phyloP scores from a whole-genome alignment of 257 asterid species.

The Primulina tabacum region DNA sequence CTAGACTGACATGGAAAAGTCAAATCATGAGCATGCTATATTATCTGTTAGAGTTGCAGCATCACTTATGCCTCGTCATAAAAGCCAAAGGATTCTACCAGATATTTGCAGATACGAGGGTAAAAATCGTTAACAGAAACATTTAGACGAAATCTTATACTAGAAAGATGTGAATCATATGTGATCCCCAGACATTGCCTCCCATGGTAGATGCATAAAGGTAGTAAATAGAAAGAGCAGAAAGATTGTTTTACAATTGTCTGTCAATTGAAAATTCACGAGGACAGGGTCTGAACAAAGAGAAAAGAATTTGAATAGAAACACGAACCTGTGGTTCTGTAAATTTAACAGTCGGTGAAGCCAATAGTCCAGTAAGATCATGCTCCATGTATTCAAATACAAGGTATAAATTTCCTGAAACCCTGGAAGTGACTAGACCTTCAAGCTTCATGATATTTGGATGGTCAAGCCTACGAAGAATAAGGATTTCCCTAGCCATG shows the following conservation, averaged over 20 bases:
- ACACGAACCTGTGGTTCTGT: conserved; percentile 76
- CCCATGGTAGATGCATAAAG: neutral
- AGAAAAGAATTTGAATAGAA: conserved; percentile 2
- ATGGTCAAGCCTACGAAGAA: conserved; percentile 84
- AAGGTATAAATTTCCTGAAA: conserved; percentile 80
- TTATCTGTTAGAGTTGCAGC: neutral
- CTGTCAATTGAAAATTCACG: neutral
- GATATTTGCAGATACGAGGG: neutral
- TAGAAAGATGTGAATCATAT: neutral
- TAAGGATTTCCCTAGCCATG: conserved; percentile 90
- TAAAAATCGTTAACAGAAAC: neutral
- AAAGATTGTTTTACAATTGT: neutral
- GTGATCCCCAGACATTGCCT: neutral
- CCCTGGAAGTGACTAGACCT: conserved; percentile 83
- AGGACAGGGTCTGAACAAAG: neutral
- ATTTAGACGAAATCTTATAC: neutral
- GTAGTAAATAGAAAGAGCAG: neutral
- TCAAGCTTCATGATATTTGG: conserved; percentile 89
- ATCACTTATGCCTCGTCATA: neutral
- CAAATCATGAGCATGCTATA: neutral
- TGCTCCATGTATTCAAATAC: conserved; percentile 95
- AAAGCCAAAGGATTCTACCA: neutral
- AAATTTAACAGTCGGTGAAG: conserved; percentile 61
- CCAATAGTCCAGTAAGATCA: conserved; percentile 83
- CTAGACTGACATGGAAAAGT: neutral